phyloP scores from a whole-genome alignment of 2,329 filamentous ascomycete genomes.

The Diplodia scrobiculata region DNA sequence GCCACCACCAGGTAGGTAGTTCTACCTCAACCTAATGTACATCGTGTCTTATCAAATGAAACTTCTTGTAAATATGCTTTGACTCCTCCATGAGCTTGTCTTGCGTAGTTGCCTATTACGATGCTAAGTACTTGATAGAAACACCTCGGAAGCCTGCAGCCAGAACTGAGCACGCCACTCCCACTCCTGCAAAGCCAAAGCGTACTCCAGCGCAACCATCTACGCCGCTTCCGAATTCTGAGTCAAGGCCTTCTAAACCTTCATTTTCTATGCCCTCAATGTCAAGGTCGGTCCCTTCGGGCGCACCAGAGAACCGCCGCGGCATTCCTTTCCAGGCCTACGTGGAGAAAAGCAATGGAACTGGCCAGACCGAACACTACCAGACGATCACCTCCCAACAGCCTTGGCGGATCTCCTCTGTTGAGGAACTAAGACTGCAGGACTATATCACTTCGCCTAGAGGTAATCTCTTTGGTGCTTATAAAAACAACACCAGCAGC shows the following conservation, averaged over 20 bases:
- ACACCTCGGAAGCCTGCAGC: background rate
- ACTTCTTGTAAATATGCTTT: background rate
- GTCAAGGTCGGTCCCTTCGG: background rate
- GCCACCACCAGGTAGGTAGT: conserved; percentile 13
- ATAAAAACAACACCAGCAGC: too few relatives aligned
- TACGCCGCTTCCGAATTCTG: background rate
- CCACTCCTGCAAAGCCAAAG: background rate
- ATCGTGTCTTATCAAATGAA: background rate
- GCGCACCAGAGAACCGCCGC: background rate
- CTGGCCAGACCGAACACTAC: too few relatives aligned
- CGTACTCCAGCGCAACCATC: background rate
- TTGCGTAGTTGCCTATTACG: background rate
- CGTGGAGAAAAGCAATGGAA: too few relatives aligned
- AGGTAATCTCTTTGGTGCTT: too few relatives aligned
- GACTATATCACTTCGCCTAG: too few relatives aligned
- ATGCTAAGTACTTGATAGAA: background rate
- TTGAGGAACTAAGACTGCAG: too few relatives aligned
- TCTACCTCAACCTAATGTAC: background rate
- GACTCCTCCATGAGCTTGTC: background rate
- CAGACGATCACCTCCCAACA: too few relatives aligned
- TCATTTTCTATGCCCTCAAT: background rate
- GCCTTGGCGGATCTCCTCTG: too few relatives aligned
- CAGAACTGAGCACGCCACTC: background rate
- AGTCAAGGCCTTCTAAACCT: background rate
- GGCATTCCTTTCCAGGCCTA: background rate